A percentile compares a stretch with the other conserved stretches of the same genome.
Conservation (phyloP, 1,284 basidiomycete species). For the Peniophora sp. region DNA sequence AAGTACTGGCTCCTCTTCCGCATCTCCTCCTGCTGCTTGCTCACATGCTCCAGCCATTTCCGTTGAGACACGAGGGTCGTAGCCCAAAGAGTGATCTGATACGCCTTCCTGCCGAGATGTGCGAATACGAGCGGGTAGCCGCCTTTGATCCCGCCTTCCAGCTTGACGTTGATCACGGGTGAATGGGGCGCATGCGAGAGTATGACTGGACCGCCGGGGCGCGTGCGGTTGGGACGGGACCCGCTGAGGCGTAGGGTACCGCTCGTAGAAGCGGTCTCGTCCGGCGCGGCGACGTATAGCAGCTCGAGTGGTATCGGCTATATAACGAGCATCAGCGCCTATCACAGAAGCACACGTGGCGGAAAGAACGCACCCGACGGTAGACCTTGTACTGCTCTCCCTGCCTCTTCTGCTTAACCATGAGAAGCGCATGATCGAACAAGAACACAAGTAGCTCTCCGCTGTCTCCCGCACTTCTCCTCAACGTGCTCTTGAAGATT, state of each 20-base stretch:
- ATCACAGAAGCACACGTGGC: conserved; percentile 2
- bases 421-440: conserved; percentile 94
- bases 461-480: conserved; percentile 67
- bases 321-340: conserved; percentile 7
- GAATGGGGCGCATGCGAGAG: conserved; percentile 16
- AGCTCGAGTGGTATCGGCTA: conserved; percentile 96
- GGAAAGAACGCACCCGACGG: conserved; percentile 59
- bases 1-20: conserved; percentile 84
- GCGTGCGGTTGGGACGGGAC: background rate
- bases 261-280: conserved; percentile 37
- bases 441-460: conserved; percentile 92
- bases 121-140: conserved; percentile 91
- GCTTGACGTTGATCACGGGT: conserved; percentile 26
- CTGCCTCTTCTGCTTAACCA: conserved; percentile 93
- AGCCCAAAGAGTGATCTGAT: conserved; percentile 91
- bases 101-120: conserved; percentile 90
- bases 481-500: conserved; percentile 90
- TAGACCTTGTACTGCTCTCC: conserved; percentile 93
- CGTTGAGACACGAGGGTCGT: conserved; percentile 78
- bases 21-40: conserved; percentile 83
- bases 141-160: conserved; percentile 63
- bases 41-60: conserved; percentile 94
- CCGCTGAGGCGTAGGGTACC: conserved; percentile 1
- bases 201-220: background rate
- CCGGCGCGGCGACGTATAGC: conserved; percentile 77